Evolutionary conservation across 2,329 filamentous ascomycete genomes (phyloP).

Genomic region (Macrophomina tecta): DNA sequence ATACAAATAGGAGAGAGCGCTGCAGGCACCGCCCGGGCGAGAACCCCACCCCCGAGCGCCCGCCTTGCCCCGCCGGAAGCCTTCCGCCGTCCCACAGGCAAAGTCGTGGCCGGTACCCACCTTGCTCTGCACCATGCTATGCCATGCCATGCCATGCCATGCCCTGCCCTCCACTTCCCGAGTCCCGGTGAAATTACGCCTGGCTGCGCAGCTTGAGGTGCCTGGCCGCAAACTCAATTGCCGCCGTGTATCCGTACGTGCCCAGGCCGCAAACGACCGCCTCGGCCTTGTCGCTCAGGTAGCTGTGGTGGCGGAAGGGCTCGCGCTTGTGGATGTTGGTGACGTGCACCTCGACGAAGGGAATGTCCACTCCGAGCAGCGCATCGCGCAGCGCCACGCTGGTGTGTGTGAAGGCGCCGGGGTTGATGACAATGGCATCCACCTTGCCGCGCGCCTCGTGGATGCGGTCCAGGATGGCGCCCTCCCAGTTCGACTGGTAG

Average conservation of each 20-base stretch:
- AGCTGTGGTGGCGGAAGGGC: constrained; percentile 71
- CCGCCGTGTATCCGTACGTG: constrained; percentile 54
- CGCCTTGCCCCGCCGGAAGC: constrained; percentile 19
- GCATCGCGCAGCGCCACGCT: constrained; percentile 79
- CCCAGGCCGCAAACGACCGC: constrained; percentile 74
- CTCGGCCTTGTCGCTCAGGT: constrained; percentile 75
- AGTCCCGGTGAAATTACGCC: background rate
- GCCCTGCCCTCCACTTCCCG: background rate
- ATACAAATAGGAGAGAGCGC: background rate
- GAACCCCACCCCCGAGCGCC: background rate
- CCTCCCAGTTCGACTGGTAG: constrained; percentile 82
- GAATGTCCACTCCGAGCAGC: constrained; percentile 69
- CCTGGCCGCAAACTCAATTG: constrained; percentile 50
- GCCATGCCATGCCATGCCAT: too few relatives aligned
- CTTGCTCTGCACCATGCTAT: background rate
- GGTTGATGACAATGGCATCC: constrained; percentile 77
- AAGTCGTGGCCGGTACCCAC: background rate
- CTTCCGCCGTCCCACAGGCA: constrained; percentile 5
- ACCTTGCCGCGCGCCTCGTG: constrained; percentile 66
- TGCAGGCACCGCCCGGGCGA: background rate
- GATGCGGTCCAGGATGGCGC: constrained; percentile 74
- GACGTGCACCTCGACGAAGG: constrained; percentile 80
- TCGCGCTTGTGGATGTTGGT: constrained; percentile 77
- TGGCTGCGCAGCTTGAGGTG: constrained; percentile 34
- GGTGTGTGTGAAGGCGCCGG: constrained; percentile 77